Base-by-base conservation (phyloP, 805 yeast species). In the Saturnispora mendoncae region DNA sequence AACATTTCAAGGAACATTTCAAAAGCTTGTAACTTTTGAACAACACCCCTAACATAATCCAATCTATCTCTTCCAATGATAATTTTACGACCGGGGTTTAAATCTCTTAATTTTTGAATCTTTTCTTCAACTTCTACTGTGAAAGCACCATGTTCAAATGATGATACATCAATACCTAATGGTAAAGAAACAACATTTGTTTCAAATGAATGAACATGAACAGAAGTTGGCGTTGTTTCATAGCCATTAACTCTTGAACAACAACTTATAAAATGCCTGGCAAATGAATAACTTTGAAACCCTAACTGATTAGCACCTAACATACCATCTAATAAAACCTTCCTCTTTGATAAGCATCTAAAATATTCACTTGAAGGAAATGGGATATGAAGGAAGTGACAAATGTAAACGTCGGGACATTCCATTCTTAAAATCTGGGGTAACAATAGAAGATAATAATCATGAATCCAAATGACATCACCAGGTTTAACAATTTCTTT, bases 341-440 rank as follows among this genome's bases (percentile, higher is more conserved):
- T 71, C 50, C 98, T 73, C 61, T 84, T 84, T 29, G 95, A 79
- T 27, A 94, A 62, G 51, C 95, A 84, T 47, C 97, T 72, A 65
- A 92, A 86, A 59, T 88, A 87, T 61, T 92, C 99, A 14, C 87
- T 80, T 20, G 95, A 79, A 10, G 97, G 96, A 71, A 90, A 88
- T n/a, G 97, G 95, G 3, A 85, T 74, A 59, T 88, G 96, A 49
- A 88, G 62, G 60, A 75, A 87, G 40, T 84, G 75, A 12, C 90
- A 92, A 49, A 88, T 81, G 46, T 68, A 67, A 5, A 84, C 83
- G 43, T 80, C 74, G 2, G 85, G 85, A 38, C 81, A 68, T 53
- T 74, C 76, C 82, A 80, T 78, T 50, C 95, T 71, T 48, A 88
- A 64, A 60, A 88, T 69, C 55, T 82, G 92, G 2, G 97, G 97